A percentile compares a stretch with the other conserved stretches of the same genome.
Evolutionary conservation across 2,329 filamentous ascomycete genomes (phyloP).

Genomic region (Ploettnerulaceae sp.): DNA sequence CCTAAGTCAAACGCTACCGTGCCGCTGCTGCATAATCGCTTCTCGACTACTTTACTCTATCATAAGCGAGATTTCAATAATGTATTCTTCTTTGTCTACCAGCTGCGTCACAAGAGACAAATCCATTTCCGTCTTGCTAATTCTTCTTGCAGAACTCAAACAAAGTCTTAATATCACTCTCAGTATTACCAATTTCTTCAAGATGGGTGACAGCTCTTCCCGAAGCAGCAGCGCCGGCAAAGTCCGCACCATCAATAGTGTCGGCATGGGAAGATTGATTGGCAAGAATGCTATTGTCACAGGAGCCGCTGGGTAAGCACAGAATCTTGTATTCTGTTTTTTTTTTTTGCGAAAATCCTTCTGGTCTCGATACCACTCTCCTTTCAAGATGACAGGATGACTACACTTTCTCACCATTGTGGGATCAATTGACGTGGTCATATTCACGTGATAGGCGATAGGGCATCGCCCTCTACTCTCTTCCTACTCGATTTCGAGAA

Average conservation of each 20-base stretch:
- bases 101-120: slow-evolving; percentile 1
- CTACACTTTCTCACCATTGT: not conserved
- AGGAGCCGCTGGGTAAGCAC: slow-evolving; percentile 61
- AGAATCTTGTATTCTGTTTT: slow-evolving; percentile 7
- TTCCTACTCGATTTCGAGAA: not conserved
- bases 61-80: slow-evolving; percentile 19
- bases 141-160: slow-evolving; percentile 1
- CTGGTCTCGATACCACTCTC: not conserved
- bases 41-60: slow-evolving; percentile 1
- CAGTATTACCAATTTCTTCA: slow-evolving; percentile 6
- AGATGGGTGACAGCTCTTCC: slow-evolving; percentile 16
- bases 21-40: slow-evolving; percentile 8
- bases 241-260: slow-evolving; percentile 33
- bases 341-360: not conserved
- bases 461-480: not conserved
- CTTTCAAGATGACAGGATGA: not conserved
- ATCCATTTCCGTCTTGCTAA: not conserved
- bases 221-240: slow-evolving; percentile 19
- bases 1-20: slow-evolving; percentile 4
- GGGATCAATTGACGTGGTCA: not conserved
- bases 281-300: slow-evolving; percentile 51
- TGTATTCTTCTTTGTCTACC: slow-evolving; percentile 3
- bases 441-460: slow-evolving; percentile 1
- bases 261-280: slow-evolving; percentile 34
- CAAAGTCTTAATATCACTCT: too few relatives aligned